A percentile compares a stretch with the other conserved stretches of the same genome.
Conservation (phyloP, 2,329 filamentous ascomycete genomes). For the Cladosporium sphaerospermum region DNA sequence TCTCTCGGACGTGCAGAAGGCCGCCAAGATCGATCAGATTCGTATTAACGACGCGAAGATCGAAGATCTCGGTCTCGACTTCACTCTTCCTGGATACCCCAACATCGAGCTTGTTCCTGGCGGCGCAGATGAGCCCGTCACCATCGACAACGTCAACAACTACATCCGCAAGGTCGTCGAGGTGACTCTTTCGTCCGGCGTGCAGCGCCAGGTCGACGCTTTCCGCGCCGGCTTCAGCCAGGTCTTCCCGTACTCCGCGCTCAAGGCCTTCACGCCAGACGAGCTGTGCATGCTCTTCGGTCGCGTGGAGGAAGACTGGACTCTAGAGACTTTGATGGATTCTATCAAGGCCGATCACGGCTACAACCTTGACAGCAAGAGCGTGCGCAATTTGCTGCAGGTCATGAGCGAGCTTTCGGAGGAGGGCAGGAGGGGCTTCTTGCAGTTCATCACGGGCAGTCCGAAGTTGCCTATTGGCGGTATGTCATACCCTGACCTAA, state of each 20-base stretch:
- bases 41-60: conserved; percentile 68
- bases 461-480: conserved; percentile 97
- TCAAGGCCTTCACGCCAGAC: conserved; percentile 89
- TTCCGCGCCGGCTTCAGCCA: conserved; percentile 89
- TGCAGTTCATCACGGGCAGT: conserved; percentile 96
- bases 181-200: conserved; percentile 81
- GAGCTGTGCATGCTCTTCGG: conserved; percentile 95
- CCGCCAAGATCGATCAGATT: conserved; percentile 61
- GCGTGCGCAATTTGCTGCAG: conserved; percentile 85
- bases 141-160: conserved; percentile 80
- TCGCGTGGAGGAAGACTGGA: conserved; percentile 91
- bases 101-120: conserved; percentile 73
- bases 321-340: conserved; percentile 92
- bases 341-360: conserved; percentile 98
- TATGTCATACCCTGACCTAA: conserved; percentile 42
- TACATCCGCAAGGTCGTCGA: conserved; percentile 90
- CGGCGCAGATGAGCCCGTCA: conserved; percentile 69
- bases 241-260: conserved; percentile 89
- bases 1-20: conserved; percentile 64
- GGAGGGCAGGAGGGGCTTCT: conserved; percentile 77
- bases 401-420: conserved; percentile 82
- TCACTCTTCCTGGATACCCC: conserved; percentile 87
- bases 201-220: conserved; percentile 81
- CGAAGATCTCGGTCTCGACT: conserved; percentile 86
- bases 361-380: conserved; percentile 97